phyloP scores from a whole-genome alignment of 257 asterid genomes.

The Salvia hispanica region DNA sequence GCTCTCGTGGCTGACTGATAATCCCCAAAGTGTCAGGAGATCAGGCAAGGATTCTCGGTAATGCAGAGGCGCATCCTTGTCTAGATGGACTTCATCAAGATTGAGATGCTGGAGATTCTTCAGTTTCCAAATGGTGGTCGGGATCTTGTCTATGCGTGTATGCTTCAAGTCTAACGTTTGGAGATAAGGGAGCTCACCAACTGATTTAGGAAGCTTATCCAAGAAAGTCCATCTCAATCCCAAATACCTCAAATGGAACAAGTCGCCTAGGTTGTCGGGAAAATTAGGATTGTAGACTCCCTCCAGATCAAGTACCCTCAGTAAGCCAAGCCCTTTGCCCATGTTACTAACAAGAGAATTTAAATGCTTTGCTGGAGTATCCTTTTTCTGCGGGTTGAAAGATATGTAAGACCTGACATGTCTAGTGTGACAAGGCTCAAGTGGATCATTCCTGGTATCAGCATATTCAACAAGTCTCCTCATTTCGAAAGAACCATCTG shows the following conservation, averaged over 20 bases:
- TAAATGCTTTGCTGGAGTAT: constrained; percentile 32
- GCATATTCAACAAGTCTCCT: constrained; percentile 32
- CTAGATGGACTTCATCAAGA: constrained; percentile 30
- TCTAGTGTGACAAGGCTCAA: neutral
- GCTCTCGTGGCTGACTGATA: constrained; percentile 26
- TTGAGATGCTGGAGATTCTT: constrained; percentile 32
- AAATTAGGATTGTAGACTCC: constrained; percentile 33
- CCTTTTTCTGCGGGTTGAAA: constrained; percentile 32
- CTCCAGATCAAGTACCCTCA: constrained; percentile 39
- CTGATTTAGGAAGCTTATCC: constrained; percentile 33
- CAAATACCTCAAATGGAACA: constrained; percentile 33
- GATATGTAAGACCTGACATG: constrained; percentile 32
- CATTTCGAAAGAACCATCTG: neutral
- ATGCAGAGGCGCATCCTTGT: constrained; percentile 23
- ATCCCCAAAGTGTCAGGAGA: constrained; percentile 38
- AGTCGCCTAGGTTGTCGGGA: constrained; percentile 32
- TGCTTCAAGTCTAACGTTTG: constrained; percentile 33
- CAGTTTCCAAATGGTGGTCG: constrained; percentile 33
- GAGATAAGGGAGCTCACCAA: constrained; percentile 28
- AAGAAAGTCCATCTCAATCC: constrained; percentile 38
- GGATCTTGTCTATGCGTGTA: constrained; percentile 29
- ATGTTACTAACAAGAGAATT: constrained; percentile 18
- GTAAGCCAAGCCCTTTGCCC: constrained; percentile 27
- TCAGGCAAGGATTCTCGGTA: constrained; percentile 18
- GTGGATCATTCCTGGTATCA: constrained; percentile 4